A percentile compares a stretch with the other conserved stretches of the same genome.
Conservation (phyloP, 2,329 filamentous ascomycete species). For the Xylaria polymorpha region DNA sequence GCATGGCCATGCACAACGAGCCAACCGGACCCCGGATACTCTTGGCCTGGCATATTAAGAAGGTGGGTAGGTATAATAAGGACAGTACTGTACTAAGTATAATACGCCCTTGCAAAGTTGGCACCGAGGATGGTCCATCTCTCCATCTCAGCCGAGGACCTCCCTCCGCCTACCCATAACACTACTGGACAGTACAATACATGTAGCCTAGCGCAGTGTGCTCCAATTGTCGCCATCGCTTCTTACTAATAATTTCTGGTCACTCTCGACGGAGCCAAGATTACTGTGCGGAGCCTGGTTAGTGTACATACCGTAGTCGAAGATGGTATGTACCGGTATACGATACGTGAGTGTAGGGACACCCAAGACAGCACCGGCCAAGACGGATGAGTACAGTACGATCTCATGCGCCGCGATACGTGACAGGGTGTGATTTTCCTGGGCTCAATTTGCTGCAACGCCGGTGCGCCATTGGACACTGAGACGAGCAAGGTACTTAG, state of each 20-base stretch:
- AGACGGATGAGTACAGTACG: not conserved
- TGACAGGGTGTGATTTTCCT: not conserved
- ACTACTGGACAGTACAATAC: not conserved
- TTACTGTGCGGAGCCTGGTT: slow-evolving; percentile 27
- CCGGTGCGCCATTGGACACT: not conserved
- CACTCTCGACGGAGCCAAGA: slow-evolving; percentile 5
- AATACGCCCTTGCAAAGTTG: not conserved
- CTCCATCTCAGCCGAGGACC: not conserved
- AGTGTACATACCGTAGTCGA: not conserved
- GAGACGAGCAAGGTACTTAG: slow-evolving; percentile 1
- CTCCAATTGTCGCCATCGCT: slow-evolving; percentile 13
- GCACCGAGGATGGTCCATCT: not conserved
- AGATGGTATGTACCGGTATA: not conserved
- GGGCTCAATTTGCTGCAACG: not conserved
- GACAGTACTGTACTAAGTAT: no score
- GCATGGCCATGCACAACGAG: not conserved
- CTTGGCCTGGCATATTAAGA: not conserved
- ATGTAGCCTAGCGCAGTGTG: not conserved
- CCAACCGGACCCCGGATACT: slow-evolving; percentile 1
- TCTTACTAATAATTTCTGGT: slow-evolving; percentile 15
- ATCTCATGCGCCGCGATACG: not conserved
- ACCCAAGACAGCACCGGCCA: not conserved
- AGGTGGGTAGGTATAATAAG: not conserved
- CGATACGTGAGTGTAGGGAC: not conserved
- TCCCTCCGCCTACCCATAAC: not conserved